Evolutionary conservation across 192 early-diverging fungal genomes (phyloP).

Genomic region (Podila horticola): DNA sequence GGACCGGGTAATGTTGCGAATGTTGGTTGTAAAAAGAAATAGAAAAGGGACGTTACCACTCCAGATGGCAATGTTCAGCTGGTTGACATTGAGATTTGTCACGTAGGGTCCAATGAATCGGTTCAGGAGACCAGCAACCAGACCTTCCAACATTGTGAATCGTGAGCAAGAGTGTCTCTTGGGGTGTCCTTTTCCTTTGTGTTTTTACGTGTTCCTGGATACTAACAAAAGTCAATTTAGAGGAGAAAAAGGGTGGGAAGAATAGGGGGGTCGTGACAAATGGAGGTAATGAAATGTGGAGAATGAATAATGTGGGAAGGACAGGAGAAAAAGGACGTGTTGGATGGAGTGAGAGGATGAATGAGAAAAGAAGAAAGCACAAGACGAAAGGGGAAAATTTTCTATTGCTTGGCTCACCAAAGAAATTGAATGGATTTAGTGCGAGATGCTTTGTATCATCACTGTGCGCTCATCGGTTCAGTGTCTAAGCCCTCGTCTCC

Average conservation of each 20-base stretch:
- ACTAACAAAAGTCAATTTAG: not conserved
- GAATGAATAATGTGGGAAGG: not conserved
- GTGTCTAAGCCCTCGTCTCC: not conserved
- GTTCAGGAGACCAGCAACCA: constrained; percentile 82
- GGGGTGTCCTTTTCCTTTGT: not conserved
- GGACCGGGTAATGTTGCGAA: too few relatives aligned
- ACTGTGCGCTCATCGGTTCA: constrained; percentile 1
- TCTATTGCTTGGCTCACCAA: not conserved
- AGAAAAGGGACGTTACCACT: constrained; percentile 68
- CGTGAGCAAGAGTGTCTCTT: constrained; percentile 2
- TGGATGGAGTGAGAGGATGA: not conserved
- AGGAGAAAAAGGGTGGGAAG: not conserved
- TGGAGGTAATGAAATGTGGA: not conserved
- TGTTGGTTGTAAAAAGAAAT: not conserved
- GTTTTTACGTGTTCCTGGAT: not conserved
- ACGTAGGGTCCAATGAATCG: constrained; percentile 95
- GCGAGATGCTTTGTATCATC: not conserved
- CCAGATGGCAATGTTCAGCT: constrained; percentile 97
- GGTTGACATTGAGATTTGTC: constrained; percentile 91
- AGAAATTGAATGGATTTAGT: not conserved
- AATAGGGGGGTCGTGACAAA: not conserved
- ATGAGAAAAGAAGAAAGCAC: not conserved
- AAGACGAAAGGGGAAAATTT: not conserved
- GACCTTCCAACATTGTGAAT: constrained; percentile 76
- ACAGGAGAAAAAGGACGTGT: not conserved